phyloP scores from a whole-genome alignment of 2,329 filamentous ascomycete genomes.

The Pseudopithomyces chartarum region DNA sequence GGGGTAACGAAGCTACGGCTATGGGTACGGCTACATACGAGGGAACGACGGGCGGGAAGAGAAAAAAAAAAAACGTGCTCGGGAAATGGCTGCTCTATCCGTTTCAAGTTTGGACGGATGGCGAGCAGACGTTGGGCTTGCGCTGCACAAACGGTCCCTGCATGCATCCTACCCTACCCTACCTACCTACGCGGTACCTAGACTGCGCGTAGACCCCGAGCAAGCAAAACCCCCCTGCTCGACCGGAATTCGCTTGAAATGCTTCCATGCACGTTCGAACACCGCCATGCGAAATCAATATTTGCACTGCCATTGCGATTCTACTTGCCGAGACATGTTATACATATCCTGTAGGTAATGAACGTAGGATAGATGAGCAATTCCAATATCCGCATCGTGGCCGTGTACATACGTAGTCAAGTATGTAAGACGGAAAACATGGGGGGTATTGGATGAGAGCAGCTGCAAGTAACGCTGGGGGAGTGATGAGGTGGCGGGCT shows the following conservation, averaged over 20 bases:
- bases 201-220: neutral
- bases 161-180: neutral
- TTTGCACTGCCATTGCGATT: neutral
- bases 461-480: neutral
- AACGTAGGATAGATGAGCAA: too few species aligned
- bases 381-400: conserved; percentile 1
- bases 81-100: neutral
- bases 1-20: too few species aligned
- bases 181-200: neutral
- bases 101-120: neutral
- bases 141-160: neutral
- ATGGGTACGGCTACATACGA: too few species aligned
- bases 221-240: neutral
- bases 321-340: neutral
- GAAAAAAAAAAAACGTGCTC: neutral
- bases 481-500: conserved; percentile 3
- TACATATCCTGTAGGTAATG: neutral
- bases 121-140: neutral
- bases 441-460: neutral
- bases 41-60: neutral
- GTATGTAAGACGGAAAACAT: neutral
- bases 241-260: neutral
- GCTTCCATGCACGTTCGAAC: neutral
- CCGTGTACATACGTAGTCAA: too few species aligned
- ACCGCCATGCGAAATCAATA: conserved; percentile 1